Base-by-base conservation (phyloP, 116 monocot genomes). In the Posidonia oceanica region DNA sequence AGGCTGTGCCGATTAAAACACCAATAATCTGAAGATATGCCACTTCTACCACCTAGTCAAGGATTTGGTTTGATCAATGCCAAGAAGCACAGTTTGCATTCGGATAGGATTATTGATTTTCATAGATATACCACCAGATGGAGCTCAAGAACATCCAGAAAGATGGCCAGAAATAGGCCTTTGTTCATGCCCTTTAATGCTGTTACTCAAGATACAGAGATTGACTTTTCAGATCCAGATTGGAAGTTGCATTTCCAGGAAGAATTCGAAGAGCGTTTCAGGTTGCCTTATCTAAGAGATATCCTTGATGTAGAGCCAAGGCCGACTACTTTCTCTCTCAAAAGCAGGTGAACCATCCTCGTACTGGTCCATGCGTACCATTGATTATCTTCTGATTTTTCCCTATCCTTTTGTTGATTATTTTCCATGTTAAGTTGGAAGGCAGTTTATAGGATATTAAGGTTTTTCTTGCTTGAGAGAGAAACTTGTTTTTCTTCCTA, bases 281-380 rank as follows among this genome's bases (percentile, higher is more conserved):
- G 71, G 75, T 84, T 93, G 80, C 88, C 93, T 12, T 88, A 93
- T 75, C 63, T 93, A 37, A 88, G 52, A 42, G 93, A 93, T 84
- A 68, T 86, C 71, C 81, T 93, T 69, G 79, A 88, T 75, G 82
- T 86, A 29, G 73, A 82, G 68, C 81, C 93, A 65, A 84, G 84
- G 72, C 84, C 84, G 40, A 93, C 86, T 38, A 86, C 93, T 38
- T 93, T 93, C 69, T 84, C 86, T 58, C 79, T 88, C 4, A 78
- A 84, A 71, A 82, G 73, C 61, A 69, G 69, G 63, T 69, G 73
- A 67, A n/a, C n/a, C n/a, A n/a, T n/a, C n/a, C n/a, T n/a, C n/a
- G n/a, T n/a, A n/a, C n/a, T n/a, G n/a, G n/a, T n/a, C n/a, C n/a
- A n/a, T n/a, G n/a, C n/a, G n/a, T n/a, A n/a, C n/a, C n/a, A n/a